phyloP scores from a whole-genome alignment of 208 protist species.

The Crithidia mellificae region DNA sequence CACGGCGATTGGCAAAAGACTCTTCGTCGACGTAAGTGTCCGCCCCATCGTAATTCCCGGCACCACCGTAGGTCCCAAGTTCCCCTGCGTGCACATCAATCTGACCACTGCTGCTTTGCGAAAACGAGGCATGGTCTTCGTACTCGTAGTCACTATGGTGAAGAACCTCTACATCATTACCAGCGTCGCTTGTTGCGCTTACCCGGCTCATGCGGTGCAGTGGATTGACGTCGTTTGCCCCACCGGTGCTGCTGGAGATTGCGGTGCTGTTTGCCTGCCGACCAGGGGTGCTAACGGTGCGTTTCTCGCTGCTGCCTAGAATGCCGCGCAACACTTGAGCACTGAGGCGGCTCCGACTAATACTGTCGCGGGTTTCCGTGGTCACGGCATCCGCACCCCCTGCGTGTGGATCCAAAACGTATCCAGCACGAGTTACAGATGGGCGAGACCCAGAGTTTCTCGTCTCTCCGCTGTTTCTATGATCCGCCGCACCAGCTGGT shows the following conservation, averaged over 20 bases:
- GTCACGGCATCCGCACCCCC: slow-evolving; percentile 4
- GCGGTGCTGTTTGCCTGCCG: background rate
- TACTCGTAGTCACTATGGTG: slow-evolving; percentile 3
- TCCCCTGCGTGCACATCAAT: slow-evolving; percentile 10
- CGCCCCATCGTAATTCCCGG: background rate
- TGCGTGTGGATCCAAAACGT: slow-evolving; percentile 3
- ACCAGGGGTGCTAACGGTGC: background rate
- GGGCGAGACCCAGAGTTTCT: background rate
- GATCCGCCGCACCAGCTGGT: background rate
- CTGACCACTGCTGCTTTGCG: slow-evolving; percentile 9
- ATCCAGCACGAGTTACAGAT: background rate
- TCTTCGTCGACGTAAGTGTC: slow-evolving; percentile 10
- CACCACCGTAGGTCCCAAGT: background rate
- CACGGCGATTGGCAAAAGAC: slow-evolving; percentile 15
- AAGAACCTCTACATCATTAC: background rate
- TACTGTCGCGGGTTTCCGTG: slow-evolving; percentile 18
- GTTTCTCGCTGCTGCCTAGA: slow-evolving; percentile 2
- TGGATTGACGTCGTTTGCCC: slow-evolving; percentile 8
- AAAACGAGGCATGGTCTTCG: background rate
- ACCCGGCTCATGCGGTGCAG: slow-evolving; percentile 6
- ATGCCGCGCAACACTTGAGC: slow-evolving; percentile 17
- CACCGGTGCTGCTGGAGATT: background rate
- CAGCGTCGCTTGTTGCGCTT: background rate
- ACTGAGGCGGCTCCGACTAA: slow-evolving; percentile 12
- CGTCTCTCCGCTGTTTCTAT: slow-evolving; percentile 6